phyloP scores from a whole-genome alignment of 106 monocot genomes.

The Dendrobium huoshanense region DNA sequence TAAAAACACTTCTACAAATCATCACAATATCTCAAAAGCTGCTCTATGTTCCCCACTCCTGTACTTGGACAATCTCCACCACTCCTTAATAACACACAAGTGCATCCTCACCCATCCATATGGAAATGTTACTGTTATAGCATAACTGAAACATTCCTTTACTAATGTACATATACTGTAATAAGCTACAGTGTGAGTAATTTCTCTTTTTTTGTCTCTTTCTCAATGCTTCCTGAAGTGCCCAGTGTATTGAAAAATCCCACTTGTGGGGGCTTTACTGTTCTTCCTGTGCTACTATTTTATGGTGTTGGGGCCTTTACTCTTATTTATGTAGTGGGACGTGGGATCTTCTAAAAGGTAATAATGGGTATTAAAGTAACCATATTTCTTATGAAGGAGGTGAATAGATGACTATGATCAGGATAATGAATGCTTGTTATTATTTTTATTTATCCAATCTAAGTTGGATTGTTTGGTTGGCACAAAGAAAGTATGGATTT shows the following conservation, averaged over 20 bases:
- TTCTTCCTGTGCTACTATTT: neutral
- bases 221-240: slow-evolving; percentile 1
- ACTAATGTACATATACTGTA: too few relatives aligned
- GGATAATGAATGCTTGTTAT: neutral
- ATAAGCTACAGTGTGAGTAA: neutral
- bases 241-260: slow-evolving; percentile 8
- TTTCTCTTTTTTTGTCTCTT: slow-evolving; percentile 6
- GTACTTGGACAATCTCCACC: too few relatives aligned
- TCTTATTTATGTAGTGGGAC: slow-evolving; percentile 32
- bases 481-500: neutral
- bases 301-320: slow-evolving; percentile 35
- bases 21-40: too few relatives aligned
- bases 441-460: too few relatives aligned
- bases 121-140: too few relatives aligned
- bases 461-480: neutral
- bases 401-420: slow-evolving; percentile 31
- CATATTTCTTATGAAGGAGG: slow-evolving; percentile 14
- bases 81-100: too few relatives aligned
- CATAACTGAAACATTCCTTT: too few relatives aligned
- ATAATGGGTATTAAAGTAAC: slow-evolving; percentile 13
- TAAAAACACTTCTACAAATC: too few relatives aligned
- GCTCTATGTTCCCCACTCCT: too few relatives aligned
- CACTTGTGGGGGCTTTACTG: slow-evolving; percentile 7
- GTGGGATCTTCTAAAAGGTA: slow-evolving; percentile 33
- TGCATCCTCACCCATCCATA: too few relatives aligned